Evolutionary conservation across 2,329 filamentous ascomycete genomes (phyloP).

Genomic region (Xylariales sp.): DNA sequence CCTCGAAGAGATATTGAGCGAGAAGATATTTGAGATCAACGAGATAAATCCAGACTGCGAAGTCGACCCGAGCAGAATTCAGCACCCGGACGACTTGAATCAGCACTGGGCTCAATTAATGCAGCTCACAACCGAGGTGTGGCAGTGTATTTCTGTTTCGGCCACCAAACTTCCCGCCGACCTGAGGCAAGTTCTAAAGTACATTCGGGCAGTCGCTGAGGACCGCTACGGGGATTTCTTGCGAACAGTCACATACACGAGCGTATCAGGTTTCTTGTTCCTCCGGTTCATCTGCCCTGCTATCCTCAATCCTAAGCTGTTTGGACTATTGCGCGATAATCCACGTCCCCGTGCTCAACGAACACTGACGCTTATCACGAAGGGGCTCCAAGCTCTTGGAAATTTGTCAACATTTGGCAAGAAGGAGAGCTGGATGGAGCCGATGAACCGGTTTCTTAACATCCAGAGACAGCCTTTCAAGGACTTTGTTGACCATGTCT

Average conservation of each 20-base stretch:
- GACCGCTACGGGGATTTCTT: constrained; percentile 93
- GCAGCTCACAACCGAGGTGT: constrained; percentile 73
- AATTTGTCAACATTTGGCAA: constrained; percentile 90
- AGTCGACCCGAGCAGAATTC: constrained; percentile 81
- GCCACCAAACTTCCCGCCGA: constrained; percentile 73
- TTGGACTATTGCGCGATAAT: constrained; percentile 78
- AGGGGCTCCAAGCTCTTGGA: constrained; percentile 84
- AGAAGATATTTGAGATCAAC: constrained; percentile 85
- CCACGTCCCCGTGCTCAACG: constrained; percentile 79
- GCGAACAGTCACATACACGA: constrained; percentile 85
- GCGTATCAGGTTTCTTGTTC: constrained; percentile 91
- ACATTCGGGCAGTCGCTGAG: constrained; percentile 87
- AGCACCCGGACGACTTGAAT: constrained; percentile 64
- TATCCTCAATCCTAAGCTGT: constrained; percentile 92
- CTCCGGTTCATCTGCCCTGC: constrained; percentile 93
- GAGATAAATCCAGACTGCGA: constrained; percentile 89
- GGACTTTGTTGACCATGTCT: constrained; percentile 81
- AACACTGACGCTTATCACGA: constrained; percentile 87
- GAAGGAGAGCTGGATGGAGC: constrained; percentile 98
- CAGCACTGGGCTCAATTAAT: constrained; percentile 80
- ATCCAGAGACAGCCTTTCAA: constrained; percentile 77
- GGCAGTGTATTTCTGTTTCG: constrained; percentile 78
- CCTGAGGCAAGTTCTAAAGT: constrained; percentile 80
- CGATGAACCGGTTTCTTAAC: constrained; percentile 86
- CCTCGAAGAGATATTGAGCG: constrained; percentile 78